Base-by-base conservation (phyloP, 495 filamentous ascomycete species). In the Lepidopterella palustris region DNA sequence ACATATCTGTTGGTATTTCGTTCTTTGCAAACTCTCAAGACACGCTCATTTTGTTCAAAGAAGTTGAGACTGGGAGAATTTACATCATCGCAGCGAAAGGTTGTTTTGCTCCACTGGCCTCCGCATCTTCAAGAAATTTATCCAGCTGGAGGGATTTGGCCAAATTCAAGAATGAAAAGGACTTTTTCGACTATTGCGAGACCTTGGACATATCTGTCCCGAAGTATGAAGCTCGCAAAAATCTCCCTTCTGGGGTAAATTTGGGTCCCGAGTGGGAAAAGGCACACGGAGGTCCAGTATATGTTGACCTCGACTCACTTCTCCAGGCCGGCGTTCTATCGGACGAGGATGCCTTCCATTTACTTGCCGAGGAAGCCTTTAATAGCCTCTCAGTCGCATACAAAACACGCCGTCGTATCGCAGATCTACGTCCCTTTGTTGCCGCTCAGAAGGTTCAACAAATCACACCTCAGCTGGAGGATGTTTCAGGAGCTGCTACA, bases 1-100 rank as follows among this genome's bases (percentile, higher is more conserved):
- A 73, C 28, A 74, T 75, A 18, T 75, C 73, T 5, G 73, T 75
- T 25, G 72, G 71, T 2, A 66, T 75, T 5, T 64, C 73, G 0
- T 72, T 74, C 23, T 74, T 71, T 40, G 73, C 73, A 9, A 60
- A 60, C 6, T 64, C 71, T 28, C 64, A 61, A 11, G 67, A 75
- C 31, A 67, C 73, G 1, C 53, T 71, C 18, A 63, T 74, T 18
- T 39, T 75, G 28, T 75, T 68, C 62, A 71, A 75, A 25, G 64
- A 73, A 29, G 39, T 61, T 2, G n/a, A 49, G 2, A 61, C 55
- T 11, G 68, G 68, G 10, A 49, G 52, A 6, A 53, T 74, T 4
- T 62, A 67, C 18, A 59, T 75, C 2, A 67, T 75, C 32, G 73
- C 64, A 4, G 72, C 70, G 8, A 75, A 75, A 45, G 73, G 73